Conservation (phyloP, 116 monocot genomes). For the Posidonia oceanica region DNA sequence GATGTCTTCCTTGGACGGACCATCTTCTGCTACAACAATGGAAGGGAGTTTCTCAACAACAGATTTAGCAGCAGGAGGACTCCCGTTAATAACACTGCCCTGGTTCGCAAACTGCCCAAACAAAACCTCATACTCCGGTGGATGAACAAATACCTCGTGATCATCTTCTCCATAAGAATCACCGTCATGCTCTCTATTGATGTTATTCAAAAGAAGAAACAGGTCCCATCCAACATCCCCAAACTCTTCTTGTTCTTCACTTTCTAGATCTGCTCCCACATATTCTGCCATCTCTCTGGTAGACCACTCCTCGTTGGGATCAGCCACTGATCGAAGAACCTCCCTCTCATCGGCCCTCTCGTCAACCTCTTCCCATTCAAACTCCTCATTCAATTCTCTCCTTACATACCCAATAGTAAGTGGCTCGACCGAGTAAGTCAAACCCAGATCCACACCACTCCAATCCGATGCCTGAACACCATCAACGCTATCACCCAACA, state of each 20-base stretch:
- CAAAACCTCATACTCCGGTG: conserved; percentile 41
- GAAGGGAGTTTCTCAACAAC: conserved; percentile 38
- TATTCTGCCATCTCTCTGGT: neutral
- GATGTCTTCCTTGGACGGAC: neutral
- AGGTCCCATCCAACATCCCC: conserved; percentile 52
- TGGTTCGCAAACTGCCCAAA: conserved; percentile 42
- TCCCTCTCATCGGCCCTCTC: conserved; percentile 7
- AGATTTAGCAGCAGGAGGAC: conserved; percentile 45
- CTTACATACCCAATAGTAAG: conserved; percentile 19
- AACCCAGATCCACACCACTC: neutral
- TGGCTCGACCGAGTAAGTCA: conserved; percentile 10
- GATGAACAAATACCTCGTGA: conserved; percentile 20
- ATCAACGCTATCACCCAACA: neutral
- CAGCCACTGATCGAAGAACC: neutral
- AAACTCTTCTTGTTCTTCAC: conserved; percentile 5
- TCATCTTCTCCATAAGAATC: conserved; percentile 15
- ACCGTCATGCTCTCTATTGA: conserved; percentile 15
- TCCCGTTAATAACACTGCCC: conserved; percentile 17
- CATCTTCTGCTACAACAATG: conserved; percentile 18
- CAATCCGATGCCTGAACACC: conserved; percentile 7
- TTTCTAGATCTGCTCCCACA: neutral
- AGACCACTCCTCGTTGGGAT: neutral
- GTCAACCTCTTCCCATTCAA: conserved; percentile 73
- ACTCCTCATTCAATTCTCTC: conserved; percentile 8
- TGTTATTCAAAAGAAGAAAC: conserved; percentile 34